Conservation (phyloP, 768 basidiomycete genomes). For the Cystoderma amianthinum region DNA sequence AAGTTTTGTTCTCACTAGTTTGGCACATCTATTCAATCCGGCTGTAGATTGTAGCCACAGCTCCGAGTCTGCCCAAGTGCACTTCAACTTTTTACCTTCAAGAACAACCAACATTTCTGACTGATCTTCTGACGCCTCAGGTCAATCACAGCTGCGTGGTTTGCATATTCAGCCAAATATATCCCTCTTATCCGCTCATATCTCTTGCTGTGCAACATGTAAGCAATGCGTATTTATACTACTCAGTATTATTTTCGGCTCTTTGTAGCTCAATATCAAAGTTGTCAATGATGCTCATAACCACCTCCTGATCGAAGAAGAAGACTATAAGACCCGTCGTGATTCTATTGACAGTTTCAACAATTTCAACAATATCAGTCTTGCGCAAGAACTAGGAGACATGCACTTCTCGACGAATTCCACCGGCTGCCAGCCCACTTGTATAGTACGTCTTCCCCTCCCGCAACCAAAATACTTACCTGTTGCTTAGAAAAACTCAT, state of each 20-base stretch:
- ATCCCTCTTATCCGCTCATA: conserved; percentile 92
- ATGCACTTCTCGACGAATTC: conserved; percentile 93
- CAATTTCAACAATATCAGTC: conserved; percentile 89
- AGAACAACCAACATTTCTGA: too few species aligned
- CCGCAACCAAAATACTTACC: not conserved
- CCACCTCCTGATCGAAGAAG: conserved; percentile 96
- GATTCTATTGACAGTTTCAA: conserved; percentile 98
- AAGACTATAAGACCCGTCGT: conserved; percentile 95
- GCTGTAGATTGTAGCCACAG: conserved; percentile 81
- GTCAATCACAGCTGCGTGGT: conserved; percentile 96
- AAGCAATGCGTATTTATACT: conserved; percentile 17
- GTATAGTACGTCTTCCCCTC: conserved; percentile 53
- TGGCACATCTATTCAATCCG: conserved; percentile 3
- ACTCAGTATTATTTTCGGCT: conserved; percentile 6
- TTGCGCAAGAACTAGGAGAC: conserved; percentile 81
- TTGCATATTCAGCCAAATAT: conserved; percentile 90
- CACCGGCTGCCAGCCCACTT: conserved; percentile 90
- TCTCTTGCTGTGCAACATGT: conserved; percentile 96
- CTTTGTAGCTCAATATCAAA: conserved; percentile 94
- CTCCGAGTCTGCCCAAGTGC: conserved; percentile 91
- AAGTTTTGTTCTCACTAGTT: not conserved
- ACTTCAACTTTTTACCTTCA: too few species aligned
- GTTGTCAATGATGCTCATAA: conserved; percentile 99
- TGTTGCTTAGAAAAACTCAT: conserved; percentile 70
- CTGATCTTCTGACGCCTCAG: conserved; percentile 86